Evolutionary conservation across 1,284 basidiomycete species (phyloP).

Genomic region (Leccinum cinnamomeum): DNA sequence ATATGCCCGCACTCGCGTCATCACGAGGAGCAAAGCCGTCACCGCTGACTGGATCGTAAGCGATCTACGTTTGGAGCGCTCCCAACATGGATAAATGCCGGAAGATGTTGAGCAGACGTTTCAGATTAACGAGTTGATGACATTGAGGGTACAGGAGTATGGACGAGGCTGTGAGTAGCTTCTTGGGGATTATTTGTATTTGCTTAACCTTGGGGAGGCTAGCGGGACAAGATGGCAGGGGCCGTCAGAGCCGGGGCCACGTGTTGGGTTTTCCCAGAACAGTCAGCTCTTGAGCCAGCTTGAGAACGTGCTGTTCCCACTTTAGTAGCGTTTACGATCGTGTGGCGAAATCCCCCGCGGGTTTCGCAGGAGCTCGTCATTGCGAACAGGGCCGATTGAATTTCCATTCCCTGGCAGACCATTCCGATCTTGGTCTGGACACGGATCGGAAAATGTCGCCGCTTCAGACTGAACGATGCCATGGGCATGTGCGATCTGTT

Average conservation of each 20-base stretch:
- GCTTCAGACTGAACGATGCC: slow-evolving; percentile 1
- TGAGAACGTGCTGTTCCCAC: slow-evolving; percentile 13
- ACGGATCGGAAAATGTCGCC: not conserved
- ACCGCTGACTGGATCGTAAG: not conserved
- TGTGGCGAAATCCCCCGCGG: slow-evolving; percentile 23
- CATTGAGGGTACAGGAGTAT: not conserved
- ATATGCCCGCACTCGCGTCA: slow-evolving; percentile 10
- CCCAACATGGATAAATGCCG: not conserved
- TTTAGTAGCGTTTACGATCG: slow-evolving; percentile 21
- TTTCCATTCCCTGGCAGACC: not conserved
- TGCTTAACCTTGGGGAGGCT: slow-evolving; percentile 20
- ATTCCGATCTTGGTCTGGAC: not conserved
- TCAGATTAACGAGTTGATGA: not conserved
- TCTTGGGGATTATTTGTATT: slow-evolving; percentile 23
- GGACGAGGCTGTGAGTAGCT: slow-evolving; percentile 16
- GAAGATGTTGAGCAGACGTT: not conserved
- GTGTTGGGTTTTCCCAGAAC: slow-evolving; percentile 17
- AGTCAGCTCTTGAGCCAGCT: slow-evolving; percentile 11
- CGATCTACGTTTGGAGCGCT: not conserved
- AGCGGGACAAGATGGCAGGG: not conserved
- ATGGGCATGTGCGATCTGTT: not conserved
- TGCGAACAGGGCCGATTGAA: slow-evolving; percentile 11
- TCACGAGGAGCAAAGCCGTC: not conserved
- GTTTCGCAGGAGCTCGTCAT: slow-evolving; percentile 25
- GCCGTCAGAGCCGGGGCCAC: slow-evolving; percentile 14